phyloP scores from a whole-genome alignment of 805 yeast genomes.

The Phaffomyces antillensis region DNA sequence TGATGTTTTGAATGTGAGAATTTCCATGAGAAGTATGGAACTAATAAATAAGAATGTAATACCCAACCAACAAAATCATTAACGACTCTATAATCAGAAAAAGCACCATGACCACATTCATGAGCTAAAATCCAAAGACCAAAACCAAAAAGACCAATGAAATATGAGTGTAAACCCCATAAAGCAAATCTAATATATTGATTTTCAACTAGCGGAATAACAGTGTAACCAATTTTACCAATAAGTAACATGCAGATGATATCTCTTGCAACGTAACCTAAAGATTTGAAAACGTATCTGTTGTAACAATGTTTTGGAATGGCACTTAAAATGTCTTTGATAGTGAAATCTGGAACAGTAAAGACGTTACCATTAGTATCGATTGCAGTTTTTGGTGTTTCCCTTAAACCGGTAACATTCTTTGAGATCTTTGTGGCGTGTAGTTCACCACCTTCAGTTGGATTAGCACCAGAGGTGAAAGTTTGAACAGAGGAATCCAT shows the following conservation, averaged over 20 bases:
- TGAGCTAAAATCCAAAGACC: conserved; percentile 60
- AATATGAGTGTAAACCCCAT: conserved; percentile 34
- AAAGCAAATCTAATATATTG: conserved; percentile 30
- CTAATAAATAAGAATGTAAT: conserved; percentile 47
- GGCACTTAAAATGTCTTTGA: conserved; percentile 48
- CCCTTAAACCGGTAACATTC: conserved; percentile 17
- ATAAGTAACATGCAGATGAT: conserved; percentile 35
- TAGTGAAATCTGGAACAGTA: conserved; percentile 55
- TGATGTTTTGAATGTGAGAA: conserved; percentile 55
- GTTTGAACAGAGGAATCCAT: conserved; percentile 13
- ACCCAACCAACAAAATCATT: conserved; percentile 58
- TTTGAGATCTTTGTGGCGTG: conserved; percentile 15
- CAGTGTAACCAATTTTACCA: conserved; percentile 36
- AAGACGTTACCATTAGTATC: conserved; percentile 49
- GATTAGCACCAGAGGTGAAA: conserved; percentile 9
- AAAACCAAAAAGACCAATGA: conserved; percentile 43
- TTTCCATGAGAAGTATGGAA: conserved; percentile 60
- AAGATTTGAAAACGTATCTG: conserved; percentile 41
- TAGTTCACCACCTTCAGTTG: background rate
- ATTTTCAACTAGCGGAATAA: conserved; percentile 35
- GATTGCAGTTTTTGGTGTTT: conserved; percentile 30
- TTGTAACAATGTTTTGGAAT: conserved; percentile 59
- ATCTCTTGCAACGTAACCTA: conserved; percentile 49
- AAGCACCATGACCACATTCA: conserved; percentile 61
- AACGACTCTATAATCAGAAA: conserved; percentile 44